Conservation (phyloP, 129 eudicot genomes). For the Silybum marianum region DNA sequence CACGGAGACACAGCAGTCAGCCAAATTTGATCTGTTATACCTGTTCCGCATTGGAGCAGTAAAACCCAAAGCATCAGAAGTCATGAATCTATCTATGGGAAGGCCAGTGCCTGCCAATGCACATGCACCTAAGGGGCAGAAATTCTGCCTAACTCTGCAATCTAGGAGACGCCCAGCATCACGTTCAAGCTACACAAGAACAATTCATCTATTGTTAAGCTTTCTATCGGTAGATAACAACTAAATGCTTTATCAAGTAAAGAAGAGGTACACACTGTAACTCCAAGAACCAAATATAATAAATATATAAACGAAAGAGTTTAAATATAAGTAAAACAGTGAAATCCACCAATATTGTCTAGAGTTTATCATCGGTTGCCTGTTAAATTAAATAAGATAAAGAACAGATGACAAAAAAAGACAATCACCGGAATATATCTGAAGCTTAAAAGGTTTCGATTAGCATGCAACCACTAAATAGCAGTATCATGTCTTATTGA, state of each 20-base stretch:
- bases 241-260: not conserved
- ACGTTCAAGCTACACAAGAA: conserved; percentile 82
- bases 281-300: not conserved
- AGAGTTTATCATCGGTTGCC: not conserved
- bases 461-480: not conserved
- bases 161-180: conserved; percentile 87
- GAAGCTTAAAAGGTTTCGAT: not conserved
- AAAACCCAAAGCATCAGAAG: conserved; percentile 89
- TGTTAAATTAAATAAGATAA: not conserved
- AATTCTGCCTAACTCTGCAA: conserved; percentile 80
- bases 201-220: conserved; percentile 3
- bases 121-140: conserved; percentile 96
- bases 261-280: not conserved
- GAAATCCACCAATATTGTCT: not conserved
- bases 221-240: not conserved
- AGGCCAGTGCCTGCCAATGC: conserved; percentile 99
- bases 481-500: not conserved
- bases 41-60: conserved; percentile 97
- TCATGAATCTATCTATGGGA: conserved; percentile 94
- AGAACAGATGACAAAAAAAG: not conserved
- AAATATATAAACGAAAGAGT: not conserved
- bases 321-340: not conserved
- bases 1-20: not conserved
- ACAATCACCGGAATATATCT: not conserved
- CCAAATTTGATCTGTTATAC: conserved; percentile 34